Evolutionary conservation across 352 stramenopile species (phyloP), one percentile per base, ranked within the genome.

Genomic region (Globisporangium nodosum): DNA sequence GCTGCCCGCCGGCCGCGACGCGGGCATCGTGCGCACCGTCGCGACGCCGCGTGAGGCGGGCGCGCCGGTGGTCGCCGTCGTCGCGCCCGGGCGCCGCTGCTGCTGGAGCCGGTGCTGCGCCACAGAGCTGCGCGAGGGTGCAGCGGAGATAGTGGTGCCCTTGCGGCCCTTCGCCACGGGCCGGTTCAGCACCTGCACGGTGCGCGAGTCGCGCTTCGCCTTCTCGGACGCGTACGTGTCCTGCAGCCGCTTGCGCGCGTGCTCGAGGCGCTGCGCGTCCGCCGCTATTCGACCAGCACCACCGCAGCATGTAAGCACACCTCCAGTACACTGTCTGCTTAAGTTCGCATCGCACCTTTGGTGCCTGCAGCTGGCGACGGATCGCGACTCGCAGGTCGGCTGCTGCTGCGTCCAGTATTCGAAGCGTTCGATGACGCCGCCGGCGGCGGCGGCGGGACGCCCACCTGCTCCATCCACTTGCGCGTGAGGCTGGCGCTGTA

Each of bases 401-500:
- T 27, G 49, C 46, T 47, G 54, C 52, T 16, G 48, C 20, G 33
- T 21, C 46, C 52, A 52, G 61, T 37, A 59, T 31, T n/a, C 50
- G 60, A 43, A 63, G 39, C 31, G 46, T 27, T 27, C 24, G 24
- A 27, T 27, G 24, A 27, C 24, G 51, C 39, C 31, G 49, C 33
- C 51, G 35, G 52, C 40, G 47, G 53, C 55, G 21, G 48, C 7
- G 43, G 21, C 43, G 47, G 58, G 13, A 95, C 60, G 18, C 85
- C 85, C 42, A 95, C 75, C 46, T 90, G 63, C 30, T 58, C 54
- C 71, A 88, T 91, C 85, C 85, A 95, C 61, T 90, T 91, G 59
- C 89, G 81, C 18, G 78, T 93, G 56, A 95, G 70, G n/a, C 66
- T 90, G 16, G 71, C 63, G 49, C 81, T 92, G 69, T 95, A 95